These are phyloP conservation scores for Saitozyma podzolica DNA, from an alignment of 768 basidiomycete species.

Conservation along the genomic window DNA sequence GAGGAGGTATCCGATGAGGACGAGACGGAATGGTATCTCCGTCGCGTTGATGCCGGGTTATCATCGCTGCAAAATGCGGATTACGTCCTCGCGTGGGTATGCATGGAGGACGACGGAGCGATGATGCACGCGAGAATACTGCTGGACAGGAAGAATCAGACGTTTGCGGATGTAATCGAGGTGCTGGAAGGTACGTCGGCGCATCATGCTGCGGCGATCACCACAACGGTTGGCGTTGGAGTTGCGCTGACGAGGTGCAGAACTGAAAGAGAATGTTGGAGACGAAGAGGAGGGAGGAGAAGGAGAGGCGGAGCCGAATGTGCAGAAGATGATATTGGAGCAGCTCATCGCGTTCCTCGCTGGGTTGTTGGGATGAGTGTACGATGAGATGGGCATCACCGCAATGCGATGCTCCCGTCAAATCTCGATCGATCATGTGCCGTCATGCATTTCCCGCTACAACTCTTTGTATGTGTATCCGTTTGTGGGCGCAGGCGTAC, in stretches of 20 bases:
- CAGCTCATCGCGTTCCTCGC: slow-evolving; percentile 25
- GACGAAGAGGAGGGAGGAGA: slow-evolving; percentile 52
- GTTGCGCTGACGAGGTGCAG: slow-evolving; percentile 29
- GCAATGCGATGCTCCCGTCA: too few relatives aligned
- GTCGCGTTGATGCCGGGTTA: slow-evolving; percentile 79
- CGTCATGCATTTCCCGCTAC: too few relatives aligned
- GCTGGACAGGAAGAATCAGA: slow-evolving; percentile 70
- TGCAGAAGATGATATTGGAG: slow-evolving; percentile 48
- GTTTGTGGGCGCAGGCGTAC: too few relatives aligned
- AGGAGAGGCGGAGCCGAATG: slow-evolving; percentile 64
- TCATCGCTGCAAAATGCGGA: slow-evolving; percentile 88
- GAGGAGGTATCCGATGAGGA: slow-evolving; percentile 64
- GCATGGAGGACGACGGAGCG: slow-evolving; percentile 98
- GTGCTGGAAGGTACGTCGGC: slow-evolving; percentile 66
- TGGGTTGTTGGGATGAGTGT: neutral
- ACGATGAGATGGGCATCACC: neutral
- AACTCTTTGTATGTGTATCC: too few relatives aligned
- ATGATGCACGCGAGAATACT: slow-evolving; percentile 70
- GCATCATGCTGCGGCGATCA: neutral
- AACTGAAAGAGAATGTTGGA: slow-evolving; percentile 35
- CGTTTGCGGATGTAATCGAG: slow-evolving; percentile 67
- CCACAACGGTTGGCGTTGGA: slow-evolving; percentile 59
- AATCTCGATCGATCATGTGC: too few relatives aligned
- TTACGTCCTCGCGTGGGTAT: slow-evolving; percentile 90
- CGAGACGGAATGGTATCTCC: slow-evolving; percentile 79